A percentile compares a stretch with the other conserved stretches of the same genome.
phyloP scores from a whole-genome alignment of 257 asterid species.

The Marsdenia floribunda region DNA sequence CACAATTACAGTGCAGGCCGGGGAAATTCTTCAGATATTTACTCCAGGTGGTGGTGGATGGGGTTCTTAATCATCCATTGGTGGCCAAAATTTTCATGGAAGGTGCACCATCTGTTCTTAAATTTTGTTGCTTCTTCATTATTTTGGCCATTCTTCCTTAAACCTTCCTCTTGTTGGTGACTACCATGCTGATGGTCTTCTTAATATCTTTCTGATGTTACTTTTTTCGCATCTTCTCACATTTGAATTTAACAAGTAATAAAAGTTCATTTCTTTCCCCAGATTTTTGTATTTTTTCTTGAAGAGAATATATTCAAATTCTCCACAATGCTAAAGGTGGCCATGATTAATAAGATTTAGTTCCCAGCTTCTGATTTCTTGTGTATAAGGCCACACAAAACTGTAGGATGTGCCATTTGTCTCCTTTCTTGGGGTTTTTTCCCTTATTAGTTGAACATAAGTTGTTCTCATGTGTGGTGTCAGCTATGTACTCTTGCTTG shows the following conservation, averaged over 20 bases:
- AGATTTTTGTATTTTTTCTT: background rate
- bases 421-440: background rate
- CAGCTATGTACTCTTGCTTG: background rate
- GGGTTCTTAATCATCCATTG: conserved; percentile 41
- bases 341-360: background rate
- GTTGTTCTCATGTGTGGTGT: too few species aligned
- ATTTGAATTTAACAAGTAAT: background rate
- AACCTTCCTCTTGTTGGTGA: background rate
- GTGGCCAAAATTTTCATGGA: background rate
- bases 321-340: background rate
- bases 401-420: background rate
- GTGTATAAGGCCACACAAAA: background rate
- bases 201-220: background rate
- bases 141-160: background rate
- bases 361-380: background rate
- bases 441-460: background rate
- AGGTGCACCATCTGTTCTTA: background rate
- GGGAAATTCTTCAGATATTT: conserved; percentile 74
- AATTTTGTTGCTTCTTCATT: background rate
- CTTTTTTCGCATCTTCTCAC: background rate
- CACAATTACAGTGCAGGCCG: conserved; percentile 70
- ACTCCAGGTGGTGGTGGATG: conserved; percentile 99
- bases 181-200: background rate
- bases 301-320: background rate
- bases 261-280: background rate